Conservation (phyloP, 768 basidiomycete genomes). For the Auriscalpium microsporum region DNA sequence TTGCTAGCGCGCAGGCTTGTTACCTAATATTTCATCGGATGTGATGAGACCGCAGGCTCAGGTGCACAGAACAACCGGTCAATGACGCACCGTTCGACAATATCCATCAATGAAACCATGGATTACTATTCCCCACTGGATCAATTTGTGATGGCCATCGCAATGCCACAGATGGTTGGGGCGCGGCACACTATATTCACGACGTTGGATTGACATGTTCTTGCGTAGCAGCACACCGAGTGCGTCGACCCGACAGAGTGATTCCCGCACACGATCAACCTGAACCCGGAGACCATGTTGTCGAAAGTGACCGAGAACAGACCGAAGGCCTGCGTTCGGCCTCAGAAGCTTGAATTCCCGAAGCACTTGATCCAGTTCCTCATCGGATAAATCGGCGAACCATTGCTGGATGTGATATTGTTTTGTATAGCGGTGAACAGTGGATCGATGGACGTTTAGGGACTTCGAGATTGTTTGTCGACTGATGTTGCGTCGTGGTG, state of each 20-base stretch:
- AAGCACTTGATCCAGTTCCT: not conserved
- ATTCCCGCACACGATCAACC: not conserved
- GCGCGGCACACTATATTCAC: slow-evolving; percentile 8
- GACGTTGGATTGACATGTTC: slow-evolving; percentile 3
- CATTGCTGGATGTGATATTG: not conserved
- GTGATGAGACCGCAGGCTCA: not conserved
- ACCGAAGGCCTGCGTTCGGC: not conserved
- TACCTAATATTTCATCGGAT: slow-evolving; percentile 9
- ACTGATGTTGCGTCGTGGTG: not conserved
- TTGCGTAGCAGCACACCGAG: not conserved
- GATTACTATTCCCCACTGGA: slow-evolving; percentile 13
- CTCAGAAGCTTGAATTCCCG: not conserved
- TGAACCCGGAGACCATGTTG: not conserved
- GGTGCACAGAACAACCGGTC: too few species aligned
- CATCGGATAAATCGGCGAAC: not conserved
- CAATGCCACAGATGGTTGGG: slow-evolving; percentile 18
- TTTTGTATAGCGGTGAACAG: not conserved
- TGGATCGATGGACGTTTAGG: not conserved
- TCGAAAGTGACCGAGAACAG: not conserved
- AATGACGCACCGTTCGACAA: slow-evolving; percentile 23
- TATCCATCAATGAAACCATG: slow-evolving; percentile 29
- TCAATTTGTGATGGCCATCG: slow-evolving; percentile 20
- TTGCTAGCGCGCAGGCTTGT: slow-evolving; percentile 16
- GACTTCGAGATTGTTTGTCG: not conserved
- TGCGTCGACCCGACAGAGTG: not conserved